Conservation (phyloP, 1,284 basidiomycete genomes). For the Irpex lacteus region DNA sequence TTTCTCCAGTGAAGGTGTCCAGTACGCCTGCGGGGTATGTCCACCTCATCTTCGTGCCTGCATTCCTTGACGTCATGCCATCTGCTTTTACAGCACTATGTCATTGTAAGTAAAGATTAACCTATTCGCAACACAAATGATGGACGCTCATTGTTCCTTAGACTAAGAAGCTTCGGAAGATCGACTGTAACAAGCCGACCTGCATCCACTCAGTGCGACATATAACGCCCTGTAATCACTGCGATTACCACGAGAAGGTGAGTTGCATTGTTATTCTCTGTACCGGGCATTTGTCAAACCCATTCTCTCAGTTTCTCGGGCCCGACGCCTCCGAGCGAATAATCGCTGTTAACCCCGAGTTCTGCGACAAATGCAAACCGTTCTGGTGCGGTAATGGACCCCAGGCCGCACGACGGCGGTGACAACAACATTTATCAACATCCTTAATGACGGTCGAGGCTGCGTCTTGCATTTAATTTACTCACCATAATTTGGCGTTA, state of each 20-base stretch:
- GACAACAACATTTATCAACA: background rate
- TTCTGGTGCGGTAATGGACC: constrained; percentile 46
- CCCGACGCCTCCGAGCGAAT: constrained; percentile 65
- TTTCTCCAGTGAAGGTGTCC: constrained; percentile 63
- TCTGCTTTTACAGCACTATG: constrained; percentile 44
- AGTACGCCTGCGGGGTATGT: constrained; percentile 72
- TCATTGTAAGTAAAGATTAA: constrained; percentile 37
- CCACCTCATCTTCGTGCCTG: constrained; percentile 9
- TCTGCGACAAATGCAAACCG: constrained; percentile 55
- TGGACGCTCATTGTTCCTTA: constrained; percentile 25
- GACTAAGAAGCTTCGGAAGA: constrained; percentile 57
- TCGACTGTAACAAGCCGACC: constrained; percentile 57
- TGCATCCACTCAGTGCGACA: constrained; percentile 60
- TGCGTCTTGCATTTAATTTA: constrained; percentile 4
- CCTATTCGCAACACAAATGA: constrained; percentile 11
- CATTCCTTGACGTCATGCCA: constrained; percentile 22
- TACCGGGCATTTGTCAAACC: background rate
- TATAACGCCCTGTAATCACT: constrained; percentile 49
- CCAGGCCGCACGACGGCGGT: constrained; percentile 1
- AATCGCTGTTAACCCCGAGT: constrained; percentile 47
- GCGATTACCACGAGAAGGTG: constrained; percentile 47
- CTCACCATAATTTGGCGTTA: background rate
- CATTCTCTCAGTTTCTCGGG: constrained; percentile 53
- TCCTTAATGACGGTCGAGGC: background rate
- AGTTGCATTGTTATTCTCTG: background rate